Evolutionary conservation across 805 yeast species (phyloP).

Genomic region (Myxozyma kluyveri): DNA sequence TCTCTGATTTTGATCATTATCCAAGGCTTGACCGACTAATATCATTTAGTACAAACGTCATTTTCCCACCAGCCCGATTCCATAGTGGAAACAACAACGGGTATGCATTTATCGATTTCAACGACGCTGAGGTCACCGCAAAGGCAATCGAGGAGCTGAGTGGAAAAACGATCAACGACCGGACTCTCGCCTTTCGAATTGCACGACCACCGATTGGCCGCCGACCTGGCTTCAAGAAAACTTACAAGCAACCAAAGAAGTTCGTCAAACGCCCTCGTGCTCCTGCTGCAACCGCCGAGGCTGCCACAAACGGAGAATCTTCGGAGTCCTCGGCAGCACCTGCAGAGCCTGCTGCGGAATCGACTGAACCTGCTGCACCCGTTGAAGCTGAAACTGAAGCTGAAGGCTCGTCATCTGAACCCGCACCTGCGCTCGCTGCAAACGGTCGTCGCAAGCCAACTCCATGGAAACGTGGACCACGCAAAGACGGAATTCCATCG

Average conservation of each 20-base stretch:
- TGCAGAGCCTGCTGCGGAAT: conserved; percentile 4
- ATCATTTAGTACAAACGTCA: conserved; percentile 9
- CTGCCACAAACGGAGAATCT: background rate
- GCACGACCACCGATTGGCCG: conserved; percentile 23
- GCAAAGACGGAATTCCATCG: conserved; percentile 54
- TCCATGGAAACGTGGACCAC: conserved; percentile 22
- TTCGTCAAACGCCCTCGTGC: conserved; percentile 5
- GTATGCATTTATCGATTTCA: conserved; percentile 53
- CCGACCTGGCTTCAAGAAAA: background rate
- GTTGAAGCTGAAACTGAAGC: conserved; percentile 1
- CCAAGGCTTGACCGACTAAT: background rate
- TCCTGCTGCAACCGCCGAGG: background rate
- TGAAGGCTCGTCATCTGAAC: conserved; percentile 15
- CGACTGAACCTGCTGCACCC: conserved; percentile 6
- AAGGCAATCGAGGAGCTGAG: conserved; percentile 46
- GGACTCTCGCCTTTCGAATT: conserved; percentile 23
- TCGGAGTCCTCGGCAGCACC: background rate
- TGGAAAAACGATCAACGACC: conserved; percentile 40
- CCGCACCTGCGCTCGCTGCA: conserved; percentile 19
- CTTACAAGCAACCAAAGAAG: conserved; percentile 7
- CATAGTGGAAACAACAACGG: conserved; percentile 44
- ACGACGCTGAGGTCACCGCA: conserved; percentile 43
- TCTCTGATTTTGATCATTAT: background rate
- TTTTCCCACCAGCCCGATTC: conserved; percentile 11
- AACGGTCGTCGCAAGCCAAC: background rate